Percentiles rank a stretch among this genome's conserved stretches.
Conservation (phyloP, 106 monocot species). For the Vanilla planifolia region DNA sequence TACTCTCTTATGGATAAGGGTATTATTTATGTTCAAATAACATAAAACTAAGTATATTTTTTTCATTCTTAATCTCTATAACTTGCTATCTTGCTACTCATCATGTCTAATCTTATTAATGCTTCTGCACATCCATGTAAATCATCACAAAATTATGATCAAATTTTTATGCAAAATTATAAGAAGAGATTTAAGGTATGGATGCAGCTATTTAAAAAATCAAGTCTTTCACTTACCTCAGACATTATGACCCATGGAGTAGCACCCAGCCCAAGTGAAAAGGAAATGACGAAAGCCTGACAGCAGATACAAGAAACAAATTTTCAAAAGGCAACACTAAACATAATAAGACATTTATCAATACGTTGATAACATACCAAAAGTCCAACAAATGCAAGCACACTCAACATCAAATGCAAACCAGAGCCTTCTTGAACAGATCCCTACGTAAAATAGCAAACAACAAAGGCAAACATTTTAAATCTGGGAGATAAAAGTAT, state of each 20-base stretch:
- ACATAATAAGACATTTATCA: neutral
- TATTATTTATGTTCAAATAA: too few relatives aligned
- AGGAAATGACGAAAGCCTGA: slow-evolving; percentile 71
- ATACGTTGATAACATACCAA: neutral
- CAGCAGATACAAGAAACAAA: slow-evolving; percentile 15
- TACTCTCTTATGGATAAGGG: too few relatives aligned
- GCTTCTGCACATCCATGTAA: too few relatives aligned
- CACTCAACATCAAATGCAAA: slow-evolving; percentile 39
- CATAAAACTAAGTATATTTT: too few relatives aligned
- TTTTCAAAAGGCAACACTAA: neutral
- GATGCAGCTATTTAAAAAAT: too few relatives aligned
- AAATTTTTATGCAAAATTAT: too few relatives aligned
- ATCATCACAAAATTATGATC: too few relatives aligned
- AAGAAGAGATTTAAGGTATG: too few relatives aligned
- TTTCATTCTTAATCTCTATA: too few relatives aligned
- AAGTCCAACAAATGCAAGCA: slow-evolving; percentile 35
- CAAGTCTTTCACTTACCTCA: slow-evolving; percentile 45
- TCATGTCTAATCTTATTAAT: too few relatives aligned
- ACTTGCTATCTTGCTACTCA: too few relatives aligned
- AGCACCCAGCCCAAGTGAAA: slow-evolving; percentile 86
- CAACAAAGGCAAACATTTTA: slow-evolving; percentile 1
- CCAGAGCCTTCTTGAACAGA: slow-evolving; percentile 35
- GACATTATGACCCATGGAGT: slow-evolving; percentile 99
- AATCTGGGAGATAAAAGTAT: too few relatives aligned
- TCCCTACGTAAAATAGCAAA: slow-evolving; percentile 40